A percentile compares a stretch with the other conserved stretches of the same genome.
Evolutionary conservation across 2,329 filamentous ascomycete species (phyloP).

Genomic region (Penicillium sp.): DNA sequence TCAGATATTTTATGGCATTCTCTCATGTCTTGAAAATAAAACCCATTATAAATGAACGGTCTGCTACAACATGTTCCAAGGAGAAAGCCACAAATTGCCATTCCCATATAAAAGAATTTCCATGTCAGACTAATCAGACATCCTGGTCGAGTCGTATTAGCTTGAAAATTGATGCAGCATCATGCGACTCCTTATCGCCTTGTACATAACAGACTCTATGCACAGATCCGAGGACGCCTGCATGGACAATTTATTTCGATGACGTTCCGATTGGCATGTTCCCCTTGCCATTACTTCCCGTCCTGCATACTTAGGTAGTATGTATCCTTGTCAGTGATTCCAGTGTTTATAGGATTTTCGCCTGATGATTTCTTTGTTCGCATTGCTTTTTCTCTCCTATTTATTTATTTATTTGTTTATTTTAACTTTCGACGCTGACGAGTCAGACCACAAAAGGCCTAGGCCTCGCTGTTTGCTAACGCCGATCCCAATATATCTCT

Average conservation of each 20-base stretch:
- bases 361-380: constrained; percentile 1
- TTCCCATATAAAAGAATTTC: neutral
- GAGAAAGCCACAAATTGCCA: constrained; percentile 8
- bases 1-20: constrained; percentile 10
- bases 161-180: constrained; percentile 1
- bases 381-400: neutral
- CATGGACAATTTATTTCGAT: constrained; percentile 3
- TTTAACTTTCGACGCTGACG: neutral
- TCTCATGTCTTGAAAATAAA: neutral
- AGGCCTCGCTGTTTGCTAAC: constrained; percentile 3
- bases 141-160: neutral
- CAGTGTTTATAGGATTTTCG: neutral
- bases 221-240: constrained; percentile 5
- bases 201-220: neutral
- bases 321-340: neutral
- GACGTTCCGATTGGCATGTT: constrained; percentile 8
- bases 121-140: constrained; percentile 10
- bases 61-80: neutral
- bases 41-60: neutral
- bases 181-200: constrained; percentile 9
- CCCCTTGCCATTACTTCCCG: constrained; percentile 8
- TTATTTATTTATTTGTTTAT: neutral
- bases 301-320: constrained; percentile 1
- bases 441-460: constrained; percentile 4
- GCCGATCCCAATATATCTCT: neutral